Evolutionary conservation across 768 basidiomycete species (phyloP).

Genomic region (Gautieria morchelliformis): DNA sequence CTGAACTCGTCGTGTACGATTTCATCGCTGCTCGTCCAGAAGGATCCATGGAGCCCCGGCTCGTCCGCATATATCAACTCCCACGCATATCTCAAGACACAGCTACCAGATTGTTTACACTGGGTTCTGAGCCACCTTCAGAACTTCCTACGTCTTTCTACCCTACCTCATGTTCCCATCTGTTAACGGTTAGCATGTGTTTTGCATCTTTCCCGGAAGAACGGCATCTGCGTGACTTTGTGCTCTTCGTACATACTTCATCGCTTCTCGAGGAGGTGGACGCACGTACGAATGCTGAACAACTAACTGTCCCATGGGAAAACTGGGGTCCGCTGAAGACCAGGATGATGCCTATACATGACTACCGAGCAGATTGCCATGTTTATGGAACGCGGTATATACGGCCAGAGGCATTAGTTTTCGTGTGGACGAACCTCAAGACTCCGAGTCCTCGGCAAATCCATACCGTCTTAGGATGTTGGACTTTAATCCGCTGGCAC

Average conservation of each 20-base stretch:
- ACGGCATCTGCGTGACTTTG: too few species aligned
- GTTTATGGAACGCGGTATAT: too few species aligned
- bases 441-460: too few species aligned
- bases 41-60: neutral
- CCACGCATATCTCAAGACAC: neutral
- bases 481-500: too few species aligned
- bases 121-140: neutral
- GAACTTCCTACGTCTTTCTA: too few species aligned
- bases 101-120: neutral
- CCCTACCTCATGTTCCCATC: too few species aligned
- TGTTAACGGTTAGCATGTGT: neutral
- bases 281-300: constrained; percentile 12
- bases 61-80: neutral
- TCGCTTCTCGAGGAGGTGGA: constrained; percentile 16
- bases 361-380: constrained; percentile 30
- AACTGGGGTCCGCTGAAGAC: constrained; percentile 24
- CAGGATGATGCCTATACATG: constrained; percentile 30
- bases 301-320: too few species aligned
- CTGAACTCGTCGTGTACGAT: neutral
- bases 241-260: constrained; percentile 37
- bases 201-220: too few species aligned
- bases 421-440: constrained; percentile 12
- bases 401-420: constrained; percentile 8
- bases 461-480: constrained; percentile 37
- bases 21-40: neutral